phyloP scores from a whole-genome alignment of 2,329 filamentous ascomycete species.

The Tolypocladium ophioglossoides region DNA sequence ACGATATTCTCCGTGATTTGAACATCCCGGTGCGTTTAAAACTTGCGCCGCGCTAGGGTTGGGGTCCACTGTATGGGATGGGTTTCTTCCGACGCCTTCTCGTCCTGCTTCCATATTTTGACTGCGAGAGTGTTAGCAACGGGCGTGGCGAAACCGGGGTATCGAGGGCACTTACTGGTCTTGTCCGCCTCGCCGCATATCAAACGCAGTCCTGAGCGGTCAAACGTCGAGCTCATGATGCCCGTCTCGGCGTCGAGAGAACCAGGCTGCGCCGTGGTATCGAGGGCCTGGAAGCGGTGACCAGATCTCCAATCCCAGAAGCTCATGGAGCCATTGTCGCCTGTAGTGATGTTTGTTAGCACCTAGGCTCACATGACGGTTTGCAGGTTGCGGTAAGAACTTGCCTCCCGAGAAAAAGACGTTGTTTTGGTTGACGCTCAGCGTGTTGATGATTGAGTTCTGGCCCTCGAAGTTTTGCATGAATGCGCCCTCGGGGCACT shows the following conservation, averaged over 20 bases:
- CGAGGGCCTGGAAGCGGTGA: slow-evolving; percentile 78
- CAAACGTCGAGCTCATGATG: slow-evolving; percentile 89
- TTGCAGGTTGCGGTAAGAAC: slow-evolving; percentile 3
- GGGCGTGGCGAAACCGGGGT: not conserved
- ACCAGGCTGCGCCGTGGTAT: slow-evolving; percentile 88
- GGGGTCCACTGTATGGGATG: slow-evolving; percentile 93
- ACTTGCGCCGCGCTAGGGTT: slow-evolving; percentile 66
- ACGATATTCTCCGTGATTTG: not conserved
- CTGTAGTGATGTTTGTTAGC: slow-evolving; percentile 10
- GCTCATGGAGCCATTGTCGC: slow-evolving; percentile 89
- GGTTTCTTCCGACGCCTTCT: slow-evolving; percentile 78
- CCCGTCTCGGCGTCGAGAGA: slow-evolving; percentile 90
- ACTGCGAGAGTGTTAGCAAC: slow-evolving; percentile 34
- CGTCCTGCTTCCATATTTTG: slow-evolving; percentile 95
- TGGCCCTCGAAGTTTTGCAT: slow-evolving; percentile 99
- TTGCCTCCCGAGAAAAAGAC: slow-evolving; percentile 79
- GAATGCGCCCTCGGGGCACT: slow-evolving; percentile 93
- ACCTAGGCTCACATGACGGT: not conserved
- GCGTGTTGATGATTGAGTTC: slow-evolving; percentile 90
- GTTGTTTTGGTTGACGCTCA: slow-evolving; percentile 89
- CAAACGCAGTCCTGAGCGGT: slow-evolving; percentile 75
- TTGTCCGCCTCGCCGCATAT: slow-evolving; percentile 96
- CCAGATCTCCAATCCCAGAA: slow-evolving; percentile 99
- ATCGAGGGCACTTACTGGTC: slow-evolving; percentile 50
- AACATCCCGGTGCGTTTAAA: slow-evolving; percentile 26